These are phyloP conservation scores for Kuraishia capsulata DNA, from an alignment of 805 yeast species.

Conservation along the genomic window DNA sequence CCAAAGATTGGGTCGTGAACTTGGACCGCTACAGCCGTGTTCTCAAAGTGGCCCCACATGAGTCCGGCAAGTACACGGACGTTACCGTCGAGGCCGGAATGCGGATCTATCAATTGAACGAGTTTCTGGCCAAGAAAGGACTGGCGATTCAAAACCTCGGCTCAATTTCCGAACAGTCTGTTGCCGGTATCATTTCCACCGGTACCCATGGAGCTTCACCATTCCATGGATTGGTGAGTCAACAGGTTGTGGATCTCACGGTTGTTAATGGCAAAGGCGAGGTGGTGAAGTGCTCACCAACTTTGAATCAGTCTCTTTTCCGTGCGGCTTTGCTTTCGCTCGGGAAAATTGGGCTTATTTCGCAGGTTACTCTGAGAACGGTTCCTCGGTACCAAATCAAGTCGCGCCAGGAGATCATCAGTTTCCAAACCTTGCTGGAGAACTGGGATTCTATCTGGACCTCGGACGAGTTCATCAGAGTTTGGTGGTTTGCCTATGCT, in stretches of 20 bases:
- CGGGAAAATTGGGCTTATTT: slow-evolving; percentile 88
- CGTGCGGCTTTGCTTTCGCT: slow-evolving; percentile 76
- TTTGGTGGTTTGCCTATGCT: slow-evolving; percentile 98
- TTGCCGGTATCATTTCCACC: slow-evolving; percentile 93
- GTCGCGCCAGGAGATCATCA: slow-evolving; percentile 73
- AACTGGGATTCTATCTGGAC: slow-evolving; percentile 81
- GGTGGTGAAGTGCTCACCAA: slow-evolving; percentile 54
- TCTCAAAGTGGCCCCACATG: slow-evolving; percentile 31
- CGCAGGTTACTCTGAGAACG: slow-evolving; percentile 74
- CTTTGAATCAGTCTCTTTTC: slow-evolving; percentile 57
- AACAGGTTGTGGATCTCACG: slow-evolving; percentile 74
- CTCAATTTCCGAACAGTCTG: slow-evolving; percentile 85
- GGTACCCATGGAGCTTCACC: slow-evolving; percentile 97
- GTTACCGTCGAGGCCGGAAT: slow-evolving; percentile 94
- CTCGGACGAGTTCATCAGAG: slow-evolving; percentile 80
- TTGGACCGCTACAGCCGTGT: slow-evolving; percentile 67
- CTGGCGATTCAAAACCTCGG: slow-evolving; percentile 88
- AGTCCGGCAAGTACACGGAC: slow-evolving; percentile 68
- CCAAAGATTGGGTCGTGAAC: slow-evolving; percentile 80
- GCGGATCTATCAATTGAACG: slow-evolving; percentile 66
- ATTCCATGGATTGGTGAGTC: slow-evolving; percentile 82
- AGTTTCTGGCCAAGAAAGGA: slow-evolving; percentile 48
- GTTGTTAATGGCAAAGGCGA: slow-evolving; percentile 73
- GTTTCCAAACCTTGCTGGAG: slow-evolving; percentile 61
- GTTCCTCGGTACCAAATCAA: slow-evolving; percentile 78